A percentile compares a stretch with the other conserved stretches of the same genome.
Evolutionary conservation across 441 rosid species (phyloP).

Genomic region (Croton laevigatus): DNA sequence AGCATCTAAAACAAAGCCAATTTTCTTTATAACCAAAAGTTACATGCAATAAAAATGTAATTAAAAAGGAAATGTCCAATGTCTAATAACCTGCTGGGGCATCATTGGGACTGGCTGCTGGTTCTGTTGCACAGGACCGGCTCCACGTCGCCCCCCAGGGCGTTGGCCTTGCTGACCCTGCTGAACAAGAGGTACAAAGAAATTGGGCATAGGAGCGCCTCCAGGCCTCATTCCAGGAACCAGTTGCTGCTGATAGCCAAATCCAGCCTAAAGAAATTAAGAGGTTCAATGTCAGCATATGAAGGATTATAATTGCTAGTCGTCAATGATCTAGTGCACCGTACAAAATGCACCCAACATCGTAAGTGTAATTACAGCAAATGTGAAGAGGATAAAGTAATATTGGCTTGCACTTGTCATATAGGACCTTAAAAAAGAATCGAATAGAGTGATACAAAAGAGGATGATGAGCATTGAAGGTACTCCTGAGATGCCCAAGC

Average conservation of each 20-base stretch:
- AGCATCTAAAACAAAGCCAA: constrained; percentile 34
- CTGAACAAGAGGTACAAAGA: constrained; percentile 65
- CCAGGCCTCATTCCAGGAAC: constrained; percentile 87
- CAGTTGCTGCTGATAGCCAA: constrained; percentile 75
- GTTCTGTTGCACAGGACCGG: constrained; percentile 49
- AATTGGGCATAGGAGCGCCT: constrained; percentile 63
- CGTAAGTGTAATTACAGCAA: neutral
- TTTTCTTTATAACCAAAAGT: neutral
- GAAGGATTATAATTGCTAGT: neutral
- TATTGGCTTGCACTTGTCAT: neutral
- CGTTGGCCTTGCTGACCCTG: constrained; percentile 56
- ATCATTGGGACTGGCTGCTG: constrained; percentile 68
- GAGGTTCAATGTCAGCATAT: neutral
- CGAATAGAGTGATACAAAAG: neutral
- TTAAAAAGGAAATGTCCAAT: neutral
- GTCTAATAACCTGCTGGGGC: constrained; percentile 44
- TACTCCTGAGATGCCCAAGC: neutral
- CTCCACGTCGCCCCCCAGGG: constrained; percentile 62
- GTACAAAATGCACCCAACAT: neutral
- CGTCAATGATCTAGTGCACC: neutral
- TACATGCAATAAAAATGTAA: neutral
- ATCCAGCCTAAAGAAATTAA: constrained; percentile 44
- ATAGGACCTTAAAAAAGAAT: neutral
- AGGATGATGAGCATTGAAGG: neutral
- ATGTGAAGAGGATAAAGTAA: no score